Conservation (phyloP, 495 filamentous ascomycete species). For the Podospora pseudoanserina region DNA sequence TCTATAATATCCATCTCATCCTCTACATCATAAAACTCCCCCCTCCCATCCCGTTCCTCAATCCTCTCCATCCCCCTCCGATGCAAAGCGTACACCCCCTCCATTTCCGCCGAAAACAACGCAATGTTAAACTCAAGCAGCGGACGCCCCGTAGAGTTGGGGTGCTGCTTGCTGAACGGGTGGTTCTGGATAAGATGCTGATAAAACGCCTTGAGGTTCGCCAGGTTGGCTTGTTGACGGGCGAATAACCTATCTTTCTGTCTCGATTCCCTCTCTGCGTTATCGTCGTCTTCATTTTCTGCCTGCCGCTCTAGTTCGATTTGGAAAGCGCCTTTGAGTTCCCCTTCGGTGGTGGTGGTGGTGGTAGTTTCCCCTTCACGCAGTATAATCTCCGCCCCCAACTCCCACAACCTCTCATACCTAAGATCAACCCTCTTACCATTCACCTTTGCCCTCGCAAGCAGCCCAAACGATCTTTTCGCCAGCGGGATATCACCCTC, state of each 20-base stretch:
- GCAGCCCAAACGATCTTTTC: conserved; percentile 37
- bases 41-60: conserved; percentile 8
- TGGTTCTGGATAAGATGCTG: conserved; percentile 38
- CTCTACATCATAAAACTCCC: conserved; percentile 1
- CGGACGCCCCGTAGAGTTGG: conserved; percentile 20
- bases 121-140: conserved; percentile 42
- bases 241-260: not conserved
- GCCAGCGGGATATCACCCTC: conserved; percentile 39
- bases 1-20: conserved; percentile 15
- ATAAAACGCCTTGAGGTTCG: conserved; percentile 31
- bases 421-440: conserved; percentile 37
- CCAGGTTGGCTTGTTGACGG: conserved; percentile 22
- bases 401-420: conserved; percentile 36
- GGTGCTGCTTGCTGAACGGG: conserved; percentile 34
- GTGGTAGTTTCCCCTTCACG: conserved; percentile 31
- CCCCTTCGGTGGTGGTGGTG: not conserved
- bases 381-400: conserved; percentile 44
- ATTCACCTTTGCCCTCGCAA: conserved; percentile 30
- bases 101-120: conserved; percentile 41
- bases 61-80: conserved; percentile 16
- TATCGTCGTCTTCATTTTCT: not conserved
- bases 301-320: not conserved
- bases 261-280: conserved; percentile 6
- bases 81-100: conserved; percentile 33
- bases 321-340: not conserved